Percentiles rank a stretch among this genome's conserved stretches.
phyloP scores from a whole-genome alignment of 305 asterid species.

The Fraxinus greggii region DNA sequence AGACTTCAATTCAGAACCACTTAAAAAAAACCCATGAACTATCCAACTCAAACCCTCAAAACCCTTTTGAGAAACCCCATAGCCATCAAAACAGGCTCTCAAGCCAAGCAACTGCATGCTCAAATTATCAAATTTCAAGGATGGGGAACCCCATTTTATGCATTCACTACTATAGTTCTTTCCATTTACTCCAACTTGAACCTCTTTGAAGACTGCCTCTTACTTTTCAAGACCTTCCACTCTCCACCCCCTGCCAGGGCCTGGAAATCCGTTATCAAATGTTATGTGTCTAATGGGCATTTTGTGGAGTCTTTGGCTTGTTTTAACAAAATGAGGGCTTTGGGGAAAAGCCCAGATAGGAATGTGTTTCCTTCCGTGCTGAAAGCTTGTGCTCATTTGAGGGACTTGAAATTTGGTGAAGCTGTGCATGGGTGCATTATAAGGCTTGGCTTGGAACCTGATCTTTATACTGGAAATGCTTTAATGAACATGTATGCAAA shows the following conservation, averaged over 20 bases:
- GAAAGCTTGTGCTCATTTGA: slow-evolving; percentile 60
- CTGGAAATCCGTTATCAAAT: slow-evolving; percentile 72
- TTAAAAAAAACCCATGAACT: slow-evolving; percentile 31
- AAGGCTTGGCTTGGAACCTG: slow-evolving; percentile 61
- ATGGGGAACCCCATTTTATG: slow-evolving; percentile 27
- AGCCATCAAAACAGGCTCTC: slow-evolving; percentile 54
- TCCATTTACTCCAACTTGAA: slow-evolving; percentile 70
- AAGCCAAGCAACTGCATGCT: slow-evolving; percentile 83
- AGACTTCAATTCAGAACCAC: neutral
- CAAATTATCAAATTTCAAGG: slow-evolving; percentile 46
- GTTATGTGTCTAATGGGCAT: slow-evolving; percentile 57
- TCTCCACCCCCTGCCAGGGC: slow-evolving; percentile 62
- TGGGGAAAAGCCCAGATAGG: slow-evolving; percentile 58
- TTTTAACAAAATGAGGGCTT: slow-evolving; percentile 65
- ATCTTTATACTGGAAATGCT: slow-evolving; percentile 79
- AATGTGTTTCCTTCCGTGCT: slow-evolving; percentile 78
- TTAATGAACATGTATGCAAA: slow-evolving; percentile 81
- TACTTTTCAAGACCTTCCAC: slow-evolving; percentile 47
- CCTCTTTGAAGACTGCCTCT: slow-evolving; percentile 55
- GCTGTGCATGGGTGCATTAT: slow-evolving; percentile 69
- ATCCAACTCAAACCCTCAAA: slow-evolving; percentile 25
- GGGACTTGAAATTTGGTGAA: slow-evolving; percentile 65
- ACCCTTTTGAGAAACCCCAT: slow-evolving; percentile 42
- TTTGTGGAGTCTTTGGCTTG: slow-evolving; percentile 46
- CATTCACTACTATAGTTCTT: slow-evolving; percentile 41